A percentile compares a stretch with the other conserved stretches of the same genome.
phyloP scores from a whole-genome alignment of 345 rosid species.

The Sapria himalayana region DNA sequence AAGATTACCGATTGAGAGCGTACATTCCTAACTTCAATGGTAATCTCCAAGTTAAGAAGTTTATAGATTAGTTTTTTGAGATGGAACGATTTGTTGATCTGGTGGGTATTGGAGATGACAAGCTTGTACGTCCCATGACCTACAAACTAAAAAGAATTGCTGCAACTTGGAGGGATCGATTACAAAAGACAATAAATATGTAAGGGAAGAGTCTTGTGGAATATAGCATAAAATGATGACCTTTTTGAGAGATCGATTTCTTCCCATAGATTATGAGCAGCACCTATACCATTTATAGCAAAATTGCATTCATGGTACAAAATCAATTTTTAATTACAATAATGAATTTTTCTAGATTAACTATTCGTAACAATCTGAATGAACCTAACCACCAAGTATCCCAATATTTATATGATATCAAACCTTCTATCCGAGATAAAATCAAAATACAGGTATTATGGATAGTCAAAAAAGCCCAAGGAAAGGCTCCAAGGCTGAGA shows the following conservation, averaged over 20 bases:
- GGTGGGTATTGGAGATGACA: neutral
- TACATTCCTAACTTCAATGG: conserved; percentile 1
- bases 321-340: neutral
- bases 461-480: neutral
- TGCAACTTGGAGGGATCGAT: neutral
- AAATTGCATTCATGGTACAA: neutral
- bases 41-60: neutral
- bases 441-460: neutral
- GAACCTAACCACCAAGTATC: neutral
- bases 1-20: neutral
- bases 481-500: neutral
- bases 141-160: neutral
- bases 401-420: neutral
- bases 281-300: neutral
- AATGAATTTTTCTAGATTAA: neutral
- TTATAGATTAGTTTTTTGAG: neutral
- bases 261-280: conserved; percentile 5
- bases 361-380: accelerated
- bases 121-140: neutral
- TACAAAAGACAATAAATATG: accelerated
- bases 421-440: neutral
- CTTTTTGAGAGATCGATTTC: neutral
- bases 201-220: neutral
- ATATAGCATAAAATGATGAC: neutral
- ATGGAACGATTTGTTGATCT: neutral